These are phyloP conservation scores for Phialemonium atrogriseum DNA, from an alignment of 2,329 filamentous ascomycete genomes.

Conservation along the genomic window DNA sequence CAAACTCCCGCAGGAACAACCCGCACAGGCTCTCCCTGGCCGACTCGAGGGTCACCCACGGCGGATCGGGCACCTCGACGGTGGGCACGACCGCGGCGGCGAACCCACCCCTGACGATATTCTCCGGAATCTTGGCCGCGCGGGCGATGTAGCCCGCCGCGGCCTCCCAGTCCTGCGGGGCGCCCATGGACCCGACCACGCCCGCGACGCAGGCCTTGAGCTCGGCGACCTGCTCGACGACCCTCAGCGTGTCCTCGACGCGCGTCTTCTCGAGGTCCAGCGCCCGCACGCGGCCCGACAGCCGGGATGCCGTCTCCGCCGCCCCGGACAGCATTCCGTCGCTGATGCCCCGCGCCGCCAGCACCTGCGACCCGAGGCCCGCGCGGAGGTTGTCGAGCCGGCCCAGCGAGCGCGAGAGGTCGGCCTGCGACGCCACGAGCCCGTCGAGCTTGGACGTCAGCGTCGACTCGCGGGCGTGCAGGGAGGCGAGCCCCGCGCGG, in stretches of 20 bases:
- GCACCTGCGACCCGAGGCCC: constrained; percentile 77
- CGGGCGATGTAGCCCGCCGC: constrained; percentile 83
- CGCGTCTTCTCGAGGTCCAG: constrained; percentile 87
- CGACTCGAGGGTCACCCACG: constrained; percentile 75
- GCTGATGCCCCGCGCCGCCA: constrained; percentile 74
- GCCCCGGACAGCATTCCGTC: constrained; percentile 86
- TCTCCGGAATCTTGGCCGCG: constrained; percentile 69
- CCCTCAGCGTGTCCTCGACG: constrained; percentile 80
- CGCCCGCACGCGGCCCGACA: constrained; percentile 78
- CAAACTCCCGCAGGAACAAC: constrained; percentile 89
- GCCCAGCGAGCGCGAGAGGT: constrained; percentile 77
- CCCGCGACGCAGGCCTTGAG: constrained; percentile 94
- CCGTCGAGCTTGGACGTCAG: constrained; percentile 68
- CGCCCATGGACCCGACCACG: constrained; percentile 92
- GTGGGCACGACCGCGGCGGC: constrained; percentile 90
- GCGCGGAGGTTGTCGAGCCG: constrained; percentile 85
- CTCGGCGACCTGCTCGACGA: constrained; percentile 94
- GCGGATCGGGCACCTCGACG: constrained; percentile 88
- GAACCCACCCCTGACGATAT: constrained; percentile 77
- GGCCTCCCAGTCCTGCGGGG: constrained; percentile 96
- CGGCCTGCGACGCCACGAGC: constrained; percentile 74
- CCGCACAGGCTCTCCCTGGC: constrained; percentile 85
- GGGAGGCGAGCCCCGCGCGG: constrained; percentile 63
- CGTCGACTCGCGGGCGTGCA: constrained; percentile 67
- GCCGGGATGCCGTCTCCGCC: constrained; percentile 73